Conservation (phyloP, 2,329 filamentous ascomycete species). For the Fusarium pilosicola region DNA sequence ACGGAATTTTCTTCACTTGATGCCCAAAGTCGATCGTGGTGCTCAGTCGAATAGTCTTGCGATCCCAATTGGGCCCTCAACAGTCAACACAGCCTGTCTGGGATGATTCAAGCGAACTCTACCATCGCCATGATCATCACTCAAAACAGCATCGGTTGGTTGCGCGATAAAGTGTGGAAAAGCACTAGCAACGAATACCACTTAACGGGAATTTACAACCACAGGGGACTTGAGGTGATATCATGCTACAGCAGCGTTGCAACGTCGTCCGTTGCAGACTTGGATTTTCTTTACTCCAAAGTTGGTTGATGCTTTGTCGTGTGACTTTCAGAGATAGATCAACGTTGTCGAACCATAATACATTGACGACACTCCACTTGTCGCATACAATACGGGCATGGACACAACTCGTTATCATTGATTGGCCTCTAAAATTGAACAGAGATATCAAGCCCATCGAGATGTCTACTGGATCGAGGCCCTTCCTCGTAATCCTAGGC, state of each 20-base stretch:
- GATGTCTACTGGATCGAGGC: constrained; percentile 1
- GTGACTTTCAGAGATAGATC: constrained; percentile 40
- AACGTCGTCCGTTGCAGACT: constrained; percentile 34
- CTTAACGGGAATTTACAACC: neutral
- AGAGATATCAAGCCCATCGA: constrained; percentile 3
- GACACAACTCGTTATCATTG: neutral
- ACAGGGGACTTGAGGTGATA: constrained; percentile 43
- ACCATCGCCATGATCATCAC: neutral
- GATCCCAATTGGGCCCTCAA: constrained; percentile 4
- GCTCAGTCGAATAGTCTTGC: neutral
- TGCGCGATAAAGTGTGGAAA: neutral
- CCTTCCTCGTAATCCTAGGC: neutral
- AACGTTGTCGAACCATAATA: constrained; percentile 45
- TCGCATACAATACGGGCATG: constrained; percentile 21
- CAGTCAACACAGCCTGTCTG: neutral
- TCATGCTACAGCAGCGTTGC: constrained; percentile 44
- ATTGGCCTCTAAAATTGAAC: neutral
- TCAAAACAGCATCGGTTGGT: neutral
- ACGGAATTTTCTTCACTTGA: neutral
- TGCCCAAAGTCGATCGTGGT: constrained; percentile 21
- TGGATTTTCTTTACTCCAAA: constrained; percentile 17
- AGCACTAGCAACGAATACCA: constrained; percentile 5
- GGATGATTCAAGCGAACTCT: neutral
- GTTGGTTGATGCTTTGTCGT: constrained; percentile 39
- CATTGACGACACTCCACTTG: constrained; percentile 33